Percentiles rank a stretch among this genome's conserved stretches.
These are phyloP conservation scores for Dothideomycetidae sp. DNA, from an alignment of 2,329 filamentous ascomycete species.

Conservation along the genomic window DNA sequence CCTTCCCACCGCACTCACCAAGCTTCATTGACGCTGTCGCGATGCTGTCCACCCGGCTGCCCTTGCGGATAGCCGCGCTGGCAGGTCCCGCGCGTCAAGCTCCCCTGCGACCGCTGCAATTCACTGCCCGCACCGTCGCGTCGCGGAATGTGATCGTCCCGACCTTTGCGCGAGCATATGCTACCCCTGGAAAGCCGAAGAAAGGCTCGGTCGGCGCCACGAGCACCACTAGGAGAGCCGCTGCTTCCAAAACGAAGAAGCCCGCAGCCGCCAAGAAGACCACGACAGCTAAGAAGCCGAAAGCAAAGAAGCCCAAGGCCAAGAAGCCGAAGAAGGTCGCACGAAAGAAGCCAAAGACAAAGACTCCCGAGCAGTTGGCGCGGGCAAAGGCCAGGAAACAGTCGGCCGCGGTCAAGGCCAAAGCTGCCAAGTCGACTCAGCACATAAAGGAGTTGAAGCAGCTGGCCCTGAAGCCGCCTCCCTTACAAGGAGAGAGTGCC, in stretches of 20 bases:
- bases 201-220: conserved; percentile 6
- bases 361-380: conserved; percentile 6
- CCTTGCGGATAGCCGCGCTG: conserved; percentile 8
- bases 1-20: too few species aligned
- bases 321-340: conserved; percentile 12
- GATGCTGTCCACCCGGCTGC: conserved; percentile 11
- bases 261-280: conserved; percentile 18
- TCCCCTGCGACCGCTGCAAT: neutral
- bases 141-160: conserved; percentile 1
- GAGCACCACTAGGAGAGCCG: conserved; percentile 2
- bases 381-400: conserved; percentile 3
- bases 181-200: conserved; percentile 4
- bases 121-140: neutral
- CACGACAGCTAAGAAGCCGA: neutral
- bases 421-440: conserved; percentile 11
- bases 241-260: conserved; percentile 10
- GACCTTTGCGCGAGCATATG: conserved; percentile 2
- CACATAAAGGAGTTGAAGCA: conserved; percentile 23
- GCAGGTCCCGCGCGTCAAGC: conserved; percentile 1
- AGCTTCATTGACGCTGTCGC: neutral
- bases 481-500: conserved; percentile 11
- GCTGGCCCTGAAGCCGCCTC: conserved; percentile 25
- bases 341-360: conserved; percentile 3
- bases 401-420: conserved; percentile 1
- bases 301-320: conserved; percentile 4